Evolutionary conservation across 306 rosid genomes (phyloP).

Genomic region (Cucumis melo): DNA sequence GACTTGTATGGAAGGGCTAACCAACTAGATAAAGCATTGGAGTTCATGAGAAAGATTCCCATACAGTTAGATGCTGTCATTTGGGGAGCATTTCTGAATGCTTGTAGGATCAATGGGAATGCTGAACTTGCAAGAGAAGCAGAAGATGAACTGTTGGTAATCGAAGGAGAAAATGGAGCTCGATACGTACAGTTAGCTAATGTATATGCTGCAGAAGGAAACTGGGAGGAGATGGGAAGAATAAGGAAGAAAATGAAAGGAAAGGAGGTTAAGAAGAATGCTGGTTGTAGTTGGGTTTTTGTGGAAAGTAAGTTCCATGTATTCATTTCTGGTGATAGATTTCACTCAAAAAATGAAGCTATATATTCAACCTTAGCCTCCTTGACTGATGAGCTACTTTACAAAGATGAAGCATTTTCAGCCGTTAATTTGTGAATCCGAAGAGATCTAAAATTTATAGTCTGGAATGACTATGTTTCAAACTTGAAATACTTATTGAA

Average conservation of each 20-base stretch:
- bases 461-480: not conserved
- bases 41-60: constrained; percentile 44
- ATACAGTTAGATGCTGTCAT: constrained; percentile 33
- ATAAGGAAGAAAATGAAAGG: constrained; percentile 74
- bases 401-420: constrained; percentile 5
- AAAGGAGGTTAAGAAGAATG: constrained; percentile 45
- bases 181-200: constrained; percentile 72
- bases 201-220: constrained; percentile 56
- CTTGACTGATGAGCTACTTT: constrained; percentile 31
- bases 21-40: constrained; percentile 40
- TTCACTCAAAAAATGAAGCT: constrained; percentile 38
- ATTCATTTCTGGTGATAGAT: constrained; percentile 50
- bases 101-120: constrained; percentile 45
- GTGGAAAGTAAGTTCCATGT: constrained; percentile 44
- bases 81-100: constrained; percentile 64
- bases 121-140: constrained; percentile 37
- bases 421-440: not conserved
- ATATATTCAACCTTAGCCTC: constrained; percentile 33
- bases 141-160: constrained; percentile 32
- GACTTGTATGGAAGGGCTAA: constrained; percentile 74
- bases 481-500: not conserved
- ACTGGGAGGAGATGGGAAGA: constrained; percentile 74
- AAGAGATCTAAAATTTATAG: not conserved
- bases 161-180: constrained; percentile 36
- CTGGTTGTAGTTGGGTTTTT: constrained; percentile 73